phyloP scores from a whole-genome alignment of 2,329 filamentous ascomycete species.

The Fulvia fulva region DNA sequence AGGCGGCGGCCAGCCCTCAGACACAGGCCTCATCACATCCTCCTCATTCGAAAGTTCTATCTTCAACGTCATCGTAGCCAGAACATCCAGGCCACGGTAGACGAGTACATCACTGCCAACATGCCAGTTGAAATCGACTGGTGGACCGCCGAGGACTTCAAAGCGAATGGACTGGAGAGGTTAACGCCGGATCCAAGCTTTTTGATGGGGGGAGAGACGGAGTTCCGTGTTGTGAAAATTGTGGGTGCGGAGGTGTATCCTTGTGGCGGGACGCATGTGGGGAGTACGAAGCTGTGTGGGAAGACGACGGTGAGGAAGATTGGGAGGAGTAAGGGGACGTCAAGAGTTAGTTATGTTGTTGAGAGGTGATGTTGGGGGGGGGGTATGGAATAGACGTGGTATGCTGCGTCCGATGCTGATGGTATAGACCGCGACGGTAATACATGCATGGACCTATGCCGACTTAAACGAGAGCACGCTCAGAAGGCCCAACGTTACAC shows the following conservation, averaged over 20 bases:
- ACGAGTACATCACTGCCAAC: slow-evolving; percentile 54
- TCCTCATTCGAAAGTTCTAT: slow-evolving; percentile 5
- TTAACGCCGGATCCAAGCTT: slow-evolving; percentile 52
- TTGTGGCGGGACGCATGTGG: slow-evolving; percentile 71
- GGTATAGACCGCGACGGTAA: too few relatives aligned
- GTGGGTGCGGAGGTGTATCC: slow-evolving; percentile 66
- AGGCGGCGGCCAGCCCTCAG: slow-evolving; percentile 68
- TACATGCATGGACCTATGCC: too few relatives aligned
- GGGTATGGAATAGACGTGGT: too few relatives aligned
- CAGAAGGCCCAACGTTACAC: too few relatives aligned
- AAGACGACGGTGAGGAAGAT: slow-evolving; percentile 65
- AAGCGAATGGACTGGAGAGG: slow-evolving; percentile 50
- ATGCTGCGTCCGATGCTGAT: too few relatives aligned
- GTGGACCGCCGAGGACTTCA: slow-evolving; percentile 63
- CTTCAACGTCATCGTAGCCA: slow-evolving; percentile 50
- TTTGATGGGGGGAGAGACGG: slow-evolving; percentile 44
- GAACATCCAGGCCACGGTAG: slow-evolving; percentile 49
- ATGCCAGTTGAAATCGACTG: slow-evolving; percentile 62
- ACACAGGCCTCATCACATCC: slow-evolving; percentile 56
- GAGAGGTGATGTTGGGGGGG: too few relatives aligned
- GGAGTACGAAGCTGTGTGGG: slow-evolving; percentile 56
- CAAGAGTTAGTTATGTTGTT: slow-evolving; percentile 48
- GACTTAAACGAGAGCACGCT: too few relatives aligned
- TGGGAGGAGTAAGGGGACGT: slow-evolving; percentile 59
- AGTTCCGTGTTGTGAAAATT: slow-evolving; percentile 65